Evolutionary conservation across 2,329 filamentous ascomycete genomes (phyloP).

Genomic region (Achaetomium macrosporum): DNA sequence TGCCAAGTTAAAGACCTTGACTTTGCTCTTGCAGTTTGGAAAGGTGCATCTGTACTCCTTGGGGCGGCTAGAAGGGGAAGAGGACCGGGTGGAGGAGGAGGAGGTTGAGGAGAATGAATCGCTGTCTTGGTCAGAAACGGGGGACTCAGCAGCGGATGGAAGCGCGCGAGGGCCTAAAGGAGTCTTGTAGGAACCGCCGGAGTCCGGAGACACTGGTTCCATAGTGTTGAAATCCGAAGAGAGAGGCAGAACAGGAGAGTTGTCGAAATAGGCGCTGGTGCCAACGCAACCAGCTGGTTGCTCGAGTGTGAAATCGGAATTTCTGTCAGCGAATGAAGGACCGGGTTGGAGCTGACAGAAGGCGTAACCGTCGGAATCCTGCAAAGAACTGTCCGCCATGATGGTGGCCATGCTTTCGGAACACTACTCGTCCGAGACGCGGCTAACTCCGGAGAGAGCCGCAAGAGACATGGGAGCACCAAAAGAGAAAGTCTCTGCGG

Average conservation of each 20-base stretch:
- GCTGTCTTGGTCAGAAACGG: neutral
- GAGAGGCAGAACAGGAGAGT: neutral
- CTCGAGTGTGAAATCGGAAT: neutral
- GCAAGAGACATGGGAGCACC: neutral
- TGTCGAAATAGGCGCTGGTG: neutral
- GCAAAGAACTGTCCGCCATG: neutral
- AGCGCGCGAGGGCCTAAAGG: neutral
- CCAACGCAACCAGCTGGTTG: conserved; percentile 1
- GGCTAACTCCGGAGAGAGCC: conserved; percentile 1
- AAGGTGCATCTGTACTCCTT: neutral
- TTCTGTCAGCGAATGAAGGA: neutral
- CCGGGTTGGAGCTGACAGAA: neutral
- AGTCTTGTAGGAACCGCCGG: neutral
- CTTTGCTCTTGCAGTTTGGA: conserved; percentile 2
- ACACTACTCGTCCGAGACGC: conserved; percentile 5
- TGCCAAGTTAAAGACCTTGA: neutral
- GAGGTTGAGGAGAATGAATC: neutral
- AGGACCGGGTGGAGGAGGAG: neutral
- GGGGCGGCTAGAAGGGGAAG: neutral
- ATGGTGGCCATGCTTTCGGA: neutral
- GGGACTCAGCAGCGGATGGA: neutral
- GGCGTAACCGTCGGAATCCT: neutral
- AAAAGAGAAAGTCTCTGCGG: neutral
- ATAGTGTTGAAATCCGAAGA: neutral
- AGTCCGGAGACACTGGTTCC: neutral